These are phyloP conservation scores for Trichoderma virens DNA, from an alignment of 495 filamentous ascomycete genomes.

Conservation along the genomic window DNA sequence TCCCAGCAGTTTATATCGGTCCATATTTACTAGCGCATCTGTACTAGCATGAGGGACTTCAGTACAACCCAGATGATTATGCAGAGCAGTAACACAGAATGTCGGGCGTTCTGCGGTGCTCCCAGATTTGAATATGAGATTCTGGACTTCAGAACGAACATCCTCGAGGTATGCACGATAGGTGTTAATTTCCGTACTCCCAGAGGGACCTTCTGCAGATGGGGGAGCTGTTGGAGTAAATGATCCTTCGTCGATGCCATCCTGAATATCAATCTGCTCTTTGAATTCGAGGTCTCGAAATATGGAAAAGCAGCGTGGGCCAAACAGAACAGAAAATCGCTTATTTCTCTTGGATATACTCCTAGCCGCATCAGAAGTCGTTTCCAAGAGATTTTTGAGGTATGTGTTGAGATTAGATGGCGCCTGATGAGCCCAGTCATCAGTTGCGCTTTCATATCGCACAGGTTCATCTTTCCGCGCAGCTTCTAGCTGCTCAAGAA, in stretches of 20 bases:
- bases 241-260: conserved; percentile 20
- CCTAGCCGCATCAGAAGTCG: conserved; percentile 26
- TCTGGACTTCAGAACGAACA: conserved; percentile 28
- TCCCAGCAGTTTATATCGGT: conserved; percentile 1
- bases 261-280: conserved; percentile 19
- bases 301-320: conserved; percentile 52
- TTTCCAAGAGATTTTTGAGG: conserved; percentile 48
- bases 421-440: conserved; percentile 40
- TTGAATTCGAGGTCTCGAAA: conserved; percentile 58
- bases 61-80: neutral
- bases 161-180: conserved; percentile 27
- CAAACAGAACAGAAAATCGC: conserved; percentile 61
- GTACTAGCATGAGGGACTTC: neutral
- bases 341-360: conserved; percentile 62
- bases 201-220: conserved; percentile 4
- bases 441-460: conserved; percentile 46
- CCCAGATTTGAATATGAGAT: conserved; percentile 10
- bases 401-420: conserved; percentile 53
- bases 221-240: conserved; percentile 13
- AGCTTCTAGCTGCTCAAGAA: conserved; percentile 44
- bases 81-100: neutral
- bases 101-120: neutral
- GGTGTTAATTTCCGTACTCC: conserved; percentile 20
- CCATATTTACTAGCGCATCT: neutral
- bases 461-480: conserved; percentile 50